phyloP scores from a whole-genome alignment of 1,139 yeast species.

The Geotrichum europaeum region DNA sequence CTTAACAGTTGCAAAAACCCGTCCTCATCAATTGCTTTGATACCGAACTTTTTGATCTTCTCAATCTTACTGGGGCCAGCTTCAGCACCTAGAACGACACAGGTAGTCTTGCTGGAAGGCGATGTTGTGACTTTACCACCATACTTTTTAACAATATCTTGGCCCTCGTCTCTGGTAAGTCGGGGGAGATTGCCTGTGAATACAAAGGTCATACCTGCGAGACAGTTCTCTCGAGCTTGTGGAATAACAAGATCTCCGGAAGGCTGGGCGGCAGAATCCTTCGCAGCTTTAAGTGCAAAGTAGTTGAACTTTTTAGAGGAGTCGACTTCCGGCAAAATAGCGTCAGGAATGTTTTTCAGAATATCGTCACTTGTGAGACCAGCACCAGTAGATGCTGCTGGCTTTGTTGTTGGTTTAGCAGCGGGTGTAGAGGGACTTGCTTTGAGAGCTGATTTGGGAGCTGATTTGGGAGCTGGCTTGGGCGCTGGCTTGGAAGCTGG shows the following conservation, averaged over 20 bases:
- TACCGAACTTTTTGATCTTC: constrained; percentile 63
- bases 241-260: constrained; percentile 45
- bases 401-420: constrained; percentile 4
- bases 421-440: constrained; percentile 1
- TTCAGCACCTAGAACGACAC: constrained; percentile 89
- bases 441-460: constrained; percentile 1
- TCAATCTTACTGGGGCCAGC: constrained; percentile 96
- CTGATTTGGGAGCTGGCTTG: constrained; percentile 2
- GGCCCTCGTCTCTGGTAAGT: constrained; percentile 70
- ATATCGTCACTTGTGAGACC: constrained; percentile 46
- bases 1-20: constrained; percentile 72
- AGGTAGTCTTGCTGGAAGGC: constrained; percentile 75
- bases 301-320: constrained; percentile 51
- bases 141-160: constrained; percentile 68
- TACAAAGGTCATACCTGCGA: constrained; percentile 82
- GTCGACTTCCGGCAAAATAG: constrained; percentile 54
- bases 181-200: constrained; percentile 87
- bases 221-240: constrained; percentile 73
- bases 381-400: constrained; percentile 4
- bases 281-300: constrained; percentile 37
- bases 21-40: constrained; percentile 79
- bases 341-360: constrained; percentile 60
- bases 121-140: constrained; percentile 94
- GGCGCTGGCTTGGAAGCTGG: constrained; percentile 5
- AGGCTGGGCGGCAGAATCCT: constrained; percentile 30